A percentile compares a stretch with the other conserved stretches of the same genome.
Conservation (phyloP, 2,329 filamentous ascomycete genomes). For the Rugonectria rugulosa region DNA sequence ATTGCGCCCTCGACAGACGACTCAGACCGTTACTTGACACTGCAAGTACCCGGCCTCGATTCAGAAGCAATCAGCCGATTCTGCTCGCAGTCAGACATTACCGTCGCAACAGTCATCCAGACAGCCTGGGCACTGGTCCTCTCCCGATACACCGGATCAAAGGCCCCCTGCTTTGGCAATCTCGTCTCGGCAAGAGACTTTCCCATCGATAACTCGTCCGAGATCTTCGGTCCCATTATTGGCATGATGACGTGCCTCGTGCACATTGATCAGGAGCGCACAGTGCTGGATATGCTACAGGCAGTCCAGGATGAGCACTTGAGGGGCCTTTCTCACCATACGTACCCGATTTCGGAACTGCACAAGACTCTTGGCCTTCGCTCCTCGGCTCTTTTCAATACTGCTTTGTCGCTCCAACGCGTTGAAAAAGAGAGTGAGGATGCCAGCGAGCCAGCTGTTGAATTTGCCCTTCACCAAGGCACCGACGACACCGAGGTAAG, state of each 20-base stretch:
- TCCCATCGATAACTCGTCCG: not conserved
- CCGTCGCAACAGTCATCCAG: conserved; percentile 1
- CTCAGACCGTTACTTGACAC: not conserved
- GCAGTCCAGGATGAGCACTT: not conserved
- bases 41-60: not conserved
- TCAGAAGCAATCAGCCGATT: not conserved
- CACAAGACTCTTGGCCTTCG: not conserved
- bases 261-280: not conserved
- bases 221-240: conserved; percentile 9
- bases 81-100: not conserved
- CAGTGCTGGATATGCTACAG: not conserved
- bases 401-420: not conserved
- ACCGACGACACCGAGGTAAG: not conserved
- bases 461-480: not conserved
- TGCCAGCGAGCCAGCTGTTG: not conserved
- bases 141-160: not conserved
- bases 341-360: not conserved
- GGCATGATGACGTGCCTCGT: not conserved
- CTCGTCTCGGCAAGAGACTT: conserved; percentile 4
- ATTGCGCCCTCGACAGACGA: not conserved
- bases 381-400: not conserved
- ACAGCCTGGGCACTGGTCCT: conserved; percentile 11
- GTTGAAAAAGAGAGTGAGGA: not conserved
- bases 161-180: conserved; percentile 5
- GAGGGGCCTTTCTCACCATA: not conserved